A percentile compares a stretch with the other conserved stretches of the same genome.
Conservation (phyloP, 176 grass and related monocot species). For the Phyllostachys edulis region DNA sequence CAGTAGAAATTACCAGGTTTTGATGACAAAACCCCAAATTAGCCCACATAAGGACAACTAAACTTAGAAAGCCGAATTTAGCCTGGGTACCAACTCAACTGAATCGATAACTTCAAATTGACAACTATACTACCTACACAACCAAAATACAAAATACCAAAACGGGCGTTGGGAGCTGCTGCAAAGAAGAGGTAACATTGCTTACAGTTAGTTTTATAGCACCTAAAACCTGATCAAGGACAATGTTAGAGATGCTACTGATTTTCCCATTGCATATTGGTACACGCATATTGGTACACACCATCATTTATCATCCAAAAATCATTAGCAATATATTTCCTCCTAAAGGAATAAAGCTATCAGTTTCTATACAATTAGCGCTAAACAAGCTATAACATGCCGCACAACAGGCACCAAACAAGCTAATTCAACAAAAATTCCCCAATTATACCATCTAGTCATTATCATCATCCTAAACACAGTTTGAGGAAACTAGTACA, state of each 20-base stretch:
- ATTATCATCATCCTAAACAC: constrained; percentile 37
- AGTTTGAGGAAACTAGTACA: constrained; percentile 22
- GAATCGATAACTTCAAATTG: background rate
- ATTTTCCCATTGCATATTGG: background rate
- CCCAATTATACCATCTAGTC: constrained; percentile 46
- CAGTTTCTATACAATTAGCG: constrained; percentile 44
- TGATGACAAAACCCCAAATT: background rate
- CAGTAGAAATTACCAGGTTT: background rate
- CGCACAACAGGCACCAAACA: constrained; percentile 8
- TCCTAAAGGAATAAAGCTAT: background rate
- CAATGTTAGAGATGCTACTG: background rate
- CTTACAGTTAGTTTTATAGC: background rate
- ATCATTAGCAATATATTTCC: constrained; percentile 9
- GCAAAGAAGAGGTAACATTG: background rate
- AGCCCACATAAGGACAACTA: background rate
- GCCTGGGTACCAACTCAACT: background rate
- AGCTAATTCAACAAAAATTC: constrained; percentile 31
- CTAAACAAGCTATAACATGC: constrained; percentile 29
- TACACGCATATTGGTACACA: background rate
- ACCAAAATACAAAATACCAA: background rate
- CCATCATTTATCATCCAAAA: background rate
- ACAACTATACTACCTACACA: background rate
- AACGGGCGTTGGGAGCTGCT: background rate
- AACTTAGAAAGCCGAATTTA: background rate
- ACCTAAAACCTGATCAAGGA: background rate